Evolutionary conservation across 2,329 filamentous ascomycete genomes (phyloP).

Genomic region (Phoma sp.): DNA sequence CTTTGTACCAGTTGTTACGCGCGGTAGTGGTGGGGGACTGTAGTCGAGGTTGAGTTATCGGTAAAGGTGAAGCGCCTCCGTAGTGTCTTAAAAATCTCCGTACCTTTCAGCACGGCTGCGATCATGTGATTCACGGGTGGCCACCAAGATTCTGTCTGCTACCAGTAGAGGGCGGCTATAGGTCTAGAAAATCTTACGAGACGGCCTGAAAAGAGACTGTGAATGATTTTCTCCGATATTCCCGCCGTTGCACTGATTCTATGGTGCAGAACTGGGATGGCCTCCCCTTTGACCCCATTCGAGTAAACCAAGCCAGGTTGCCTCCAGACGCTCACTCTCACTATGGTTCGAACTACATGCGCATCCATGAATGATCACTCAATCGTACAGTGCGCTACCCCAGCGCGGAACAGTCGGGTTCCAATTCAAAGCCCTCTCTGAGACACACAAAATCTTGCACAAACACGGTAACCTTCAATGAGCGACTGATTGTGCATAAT

Average conservation of each 20-base stretch:
- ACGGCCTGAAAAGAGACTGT: background rate
- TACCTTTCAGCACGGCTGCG: constrained; percentile 9
- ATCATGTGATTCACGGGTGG: constrained; percentile 11
- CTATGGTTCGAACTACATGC: background rate
- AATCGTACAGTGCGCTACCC: no score
- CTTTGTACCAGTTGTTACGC: background rate
- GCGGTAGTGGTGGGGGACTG: constrained; percentile 1
- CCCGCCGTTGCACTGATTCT: background rate
- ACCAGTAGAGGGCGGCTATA: background rate
- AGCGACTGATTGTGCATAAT: no score
- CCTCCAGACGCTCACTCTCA: background rate
- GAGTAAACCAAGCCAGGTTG: background rate
- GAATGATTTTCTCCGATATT: background rate
- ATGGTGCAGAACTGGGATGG: background rate
- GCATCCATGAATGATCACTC: no score
- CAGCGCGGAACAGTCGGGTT: no score
- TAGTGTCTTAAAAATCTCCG: constrained; percentile 6
- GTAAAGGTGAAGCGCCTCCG: constrained; percentile 14
- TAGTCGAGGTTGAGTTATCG: constrained; percentile 2
- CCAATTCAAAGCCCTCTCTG: no score
- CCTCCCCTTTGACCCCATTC: background rate
- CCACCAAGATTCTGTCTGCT: background rate
- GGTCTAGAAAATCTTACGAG: background rate
- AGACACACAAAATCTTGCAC: no score
- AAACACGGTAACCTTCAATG: no score